Conservation (phyloP, 1,139 yeast genomes). For the Yamadazyma membranifaciens region DNA sequence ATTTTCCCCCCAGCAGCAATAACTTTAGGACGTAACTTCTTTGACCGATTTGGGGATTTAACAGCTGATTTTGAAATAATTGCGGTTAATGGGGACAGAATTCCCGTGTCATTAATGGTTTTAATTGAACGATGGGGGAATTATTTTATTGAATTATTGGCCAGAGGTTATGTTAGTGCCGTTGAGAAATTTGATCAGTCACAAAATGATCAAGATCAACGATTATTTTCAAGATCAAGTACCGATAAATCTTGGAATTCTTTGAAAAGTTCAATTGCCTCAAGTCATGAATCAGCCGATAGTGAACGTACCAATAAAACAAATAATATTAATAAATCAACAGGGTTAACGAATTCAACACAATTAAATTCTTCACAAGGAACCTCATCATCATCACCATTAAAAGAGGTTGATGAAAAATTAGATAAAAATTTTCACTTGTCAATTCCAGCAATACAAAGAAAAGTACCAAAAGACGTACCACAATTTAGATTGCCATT, state of each 20-base stretch:
- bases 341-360: background rate
- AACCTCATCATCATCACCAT: background rate
- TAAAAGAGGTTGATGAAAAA: slow-evolving; percentile 3
- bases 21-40: slow-evolving; percentile 71
- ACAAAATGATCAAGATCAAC: slow-evolving; percentile 13
- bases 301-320: slow-evolving; percentile 11
- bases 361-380: background rate
- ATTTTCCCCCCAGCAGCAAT: slow-evolving; percentile 76
- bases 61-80: slow-evolving; percentile 71
- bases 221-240: slow-evolving; percentile 9
- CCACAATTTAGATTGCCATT: slow-evolving; percentile 65
- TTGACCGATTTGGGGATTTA: slow-evolving; percentile 62
- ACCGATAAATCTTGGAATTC: slow-evolving; percentile 2
- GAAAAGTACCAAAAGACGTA: slow-evolving; percentile 31
- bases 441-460: slow-evolving; percentile 23
- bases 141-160: slow-evolving; percentile 57
- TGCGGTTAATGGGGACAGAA: slow-evolving; percentile 62
- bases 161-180: slow-evolving; percentile 63
- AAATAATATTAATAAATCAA: slow-evolving; percentile 8
- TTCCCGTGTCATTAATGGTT: slow-evolving; percentile 58
- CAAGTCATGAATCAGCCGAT: slow-evolving; percentile 12
- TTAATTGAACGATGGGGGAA: slow-evolving; percentile 75
- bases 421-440: slow-evolving; percentile 18
- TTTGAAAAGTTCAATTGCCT: slow-evolving; percentile 15
- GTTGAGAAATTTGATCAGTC: slow-evolving; percentile 46